Evolutionary conservation across 495 filamentous ascomycete species (phyloP), one percentile per base, ranked within the genome.

Genomic region (Schizothecium vesticola): DNA sequence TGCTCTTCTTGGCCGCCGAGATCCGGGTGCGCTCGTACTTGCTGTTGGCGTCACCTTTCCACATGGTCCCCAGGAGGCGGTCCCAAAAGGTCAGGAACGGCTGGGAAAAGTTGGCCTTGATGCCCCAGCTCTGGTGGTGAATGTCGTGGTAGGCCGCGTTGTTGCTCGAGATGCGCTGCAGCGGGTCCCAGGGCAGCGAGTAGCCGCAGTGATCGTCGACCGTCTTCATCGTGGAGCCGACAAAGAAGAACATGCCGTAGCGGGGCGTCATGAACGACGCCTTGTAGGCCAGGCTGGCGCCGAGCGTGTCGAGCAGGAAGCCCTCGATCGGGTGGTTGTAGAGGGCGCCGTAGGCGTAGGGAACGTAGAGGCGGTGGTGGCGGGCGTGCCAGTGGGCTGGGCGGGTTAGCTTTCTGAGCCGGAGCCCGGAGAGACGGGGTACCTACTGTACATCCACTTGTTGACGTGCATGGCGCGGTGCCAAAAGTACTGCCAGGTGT

Each of bases 141-240:
- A 99, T 92, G 76, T 99, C 95, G 77, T 99, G 95, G 79, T 96
- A 99, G 23, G 87, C 89, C 22, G 95, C 92, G 71, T 97, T 97
- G 82, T 99, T 97, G 74, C 90, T 89, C 43, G 92, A 96, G 31
- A 97, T 80, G 74, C 88, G 89, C 83, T 97, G 94, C 69, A 97
- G 83, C 22, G 95, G 95, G 78, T 99, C 94, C 87, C 90, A 98
- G 7, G 95, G 95, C 62, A 99, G 87, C n/a, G 86, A 83, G 73
- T 97, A 99, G 67, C 95, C 95, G 79, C 93, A 97, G 79, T 99
- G 95, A 75, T 99, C 95, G 75, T 97, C 94, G 25, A 99, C 93
- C 0, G 93, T 97, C 83, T 99, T 99, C 84, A 97, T 88, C 60
- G 91, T 94, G 56, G 88, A 91, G 75, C 85, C 79, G 13, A 89